phyloP scores from a whole-genome alignment of 2,329 filamentous ascomycete genomes.

The Huntiella decipiens region DNA sequence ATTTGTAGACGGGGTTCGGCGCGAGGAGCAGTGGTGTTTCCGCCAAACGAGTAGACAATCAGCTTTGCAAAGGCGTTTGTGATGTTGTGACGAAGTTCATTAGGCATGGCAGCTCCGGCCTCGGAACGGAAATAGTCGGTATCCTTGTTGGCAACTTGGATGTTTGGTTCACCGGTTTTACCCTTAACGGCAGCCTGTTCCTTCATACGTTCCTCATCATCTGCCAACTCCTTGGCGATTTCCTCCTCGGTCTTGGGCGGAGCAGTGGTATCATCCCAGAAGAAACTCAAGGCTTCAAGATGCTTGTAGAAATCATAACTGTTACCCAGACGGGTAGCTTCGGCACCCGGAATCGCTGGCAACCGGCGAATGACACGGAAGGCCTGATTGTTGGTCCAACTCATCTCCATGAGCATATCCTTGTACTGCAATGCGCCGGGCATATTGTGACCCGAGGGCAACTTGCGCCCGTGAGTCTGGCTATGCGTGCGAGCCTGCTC shows the following conservation, averaged over 20 bases:
- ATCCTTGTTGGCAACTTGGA: constrained; percentile 4
- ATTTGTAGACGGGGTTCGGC: constrained; percentile 41
- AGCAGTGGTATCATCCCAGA: constrained; percentile 42
- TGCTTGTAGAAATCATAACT: constrained; percentile 48
- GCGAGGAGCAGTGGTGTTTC: constrained; percentile 36
- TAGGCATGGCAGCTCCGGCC: constrained; percentile 35
- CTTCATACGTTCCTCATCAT: constrained; percentile 1
- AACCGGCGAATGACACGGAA: constrained; percentile 43
- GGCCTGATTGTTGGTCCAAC: constrained; percentile 35
- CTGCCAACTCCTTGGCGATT: neutral
- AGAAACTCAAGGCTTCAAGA: constrained; percentile 37
- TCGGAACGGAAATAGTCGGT: constrained; percentile 25
- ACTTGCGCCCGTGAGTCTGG: constrained; percentile 25
- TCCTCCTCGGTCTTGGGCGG: constrained; percentile 15
- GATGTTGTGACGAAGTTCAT: constrained; percentile 37
- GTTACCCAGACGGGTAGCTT: constrained; percentile 37
- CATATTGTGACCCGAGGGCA: constrained; percentile 34
- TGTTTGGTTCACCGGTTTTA: neutral
- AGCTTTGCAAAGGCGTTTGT: constrained; percentile 42
- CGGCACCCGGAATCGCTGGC: constrained; percentile 32
- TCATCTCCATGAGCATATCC: constrained; percentile 39
- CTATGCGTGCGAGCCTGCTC: constrained; percentile 32
- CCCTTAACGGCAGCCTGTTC: constrained; percentile 3
- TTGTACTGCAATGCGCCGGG: constrained; percentile 39
- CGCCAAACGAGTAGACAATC: constrained; percentile 46